phyloP scores from a whole-genome alignment of 2,329 filamentous ascomycete genomes.

The Penicillium rolfsii region DNA sequence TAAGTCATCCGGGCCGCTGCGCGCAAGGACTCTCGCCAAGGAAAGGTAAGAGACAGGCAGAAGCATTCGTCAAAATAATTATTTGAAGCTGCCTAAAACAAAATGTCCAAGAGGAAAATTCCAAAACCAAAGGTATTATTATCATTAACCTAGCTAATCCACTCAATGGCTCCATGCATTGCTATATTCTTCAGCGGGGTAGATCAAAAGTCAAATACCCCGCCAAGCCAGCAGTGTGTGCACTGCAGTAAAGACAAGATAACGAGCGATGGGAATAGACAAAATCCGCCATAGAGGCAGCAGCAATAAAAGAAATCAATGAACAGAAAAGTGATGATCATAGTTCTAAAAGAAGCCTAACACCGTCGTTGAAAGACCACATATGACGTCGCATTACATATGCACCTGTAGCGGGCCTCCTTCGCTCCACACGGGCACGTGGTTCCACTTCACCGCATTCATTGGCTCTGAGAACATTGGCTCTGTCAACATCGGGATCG shows the following conservation, averaged over 20 bases:
- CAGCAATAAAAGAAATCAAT: background rate
- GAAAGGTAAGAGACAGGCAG: background rate
- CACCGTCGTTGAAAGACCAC: constrained; percentile 6
- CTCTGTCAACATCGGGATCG: background rate
- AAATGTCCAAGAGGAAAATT: background rate
- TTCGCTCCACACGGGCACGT: constrained; percentile 9
- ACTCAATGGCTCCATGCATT: constrained; percentile 3
- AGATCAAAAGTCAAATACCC: background rate
- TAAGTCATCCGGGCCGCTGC: background rate
- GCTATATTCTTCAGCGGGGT: constrained; percentile 7
- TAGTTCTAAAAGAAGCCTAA: background rate
- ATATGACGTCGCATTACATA: constrained; percentile 16
- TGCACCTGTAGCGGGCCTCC: background rate
- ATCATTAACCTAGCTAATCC: constrained; percentile 6
- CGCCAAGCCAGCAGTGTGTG: constrained; percentile 9
- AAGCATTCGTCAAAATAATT: background rate
- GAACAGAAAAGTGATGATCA: constrained; percentile 3
- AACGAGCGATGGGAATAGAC: background rate
- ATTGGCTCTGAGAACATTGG: constrained; percentile 13
- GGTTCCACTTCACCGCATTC: constrained; percentile 1
- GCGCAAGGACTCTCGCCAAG: background rate
- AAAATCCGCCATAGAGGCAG: background rate
- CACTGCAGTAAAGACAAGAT: constrained; percentile 3
- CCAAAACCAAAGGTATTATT: background rate
- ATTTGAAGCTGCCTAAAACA: background rate